Evolutionary conservation across 2,329 filamentous ascomycete species (phyloP), one percentile per base, ranked within the genome.

Genomic region (Aureobasidium sp.): DNA sequence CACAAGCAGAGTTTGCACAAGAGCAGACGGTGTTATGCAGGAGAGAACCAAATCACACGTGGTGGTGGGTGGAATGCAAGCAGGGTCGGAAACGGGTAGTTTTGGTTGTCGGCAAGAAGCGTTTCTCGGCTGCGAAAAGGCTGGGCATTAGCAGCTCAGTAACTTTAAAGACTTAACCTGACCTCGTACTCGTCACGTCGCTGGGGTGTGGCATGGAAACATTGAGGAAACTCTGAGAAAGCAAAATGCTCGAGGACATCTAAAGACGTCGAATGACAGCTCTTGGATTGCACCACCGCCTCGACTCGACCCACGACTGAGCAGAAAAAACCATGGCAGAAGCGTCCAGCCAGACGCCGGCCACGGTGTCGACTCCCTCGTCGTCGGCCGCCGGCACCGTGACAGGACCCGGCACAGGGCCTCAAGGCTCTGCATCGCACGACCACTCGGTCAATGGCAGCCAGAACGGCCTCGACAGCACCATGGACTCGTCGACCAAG

Each of bases 401-500:
- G 47, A 21, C 21, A 21, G 21, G 21, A 21, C 21, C 21, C 21
- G 21, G 21, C 21, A 59, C 62, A 36, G 53, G 44, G 27, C 52
- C 59, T 27, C 48, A 60, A 11, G 45, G 41, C 15, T 64, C 62
- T 15, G 59, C 54, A 16, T 62, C 59, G 34, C 54, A 50, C 10
- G 32, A 58, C 11, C 52, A 54, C 39, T 55, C 52, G 27, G 36
- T 16, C 52, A 60, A 62, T 45, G 59, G 50, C 30, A 63, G 63
- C 57, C 39, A 62, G 57, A 41, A 59, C 29, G 44, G 27, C 44
- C n/a, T 21, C 25, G 55, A 59, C 55, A 49, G 21, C 45, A 39
- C 10, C n/a, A 21, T 49, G 32, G 44, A 59, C 44, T 53, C 59
- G 44, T 64, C 53, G 13, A 63, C 64, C 4, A 72, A 70, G 59